phyloP scores from a whole-genome alignment of 371 early-diverging fungal species.

The Quaeritorhiza haematococci region DNA sequence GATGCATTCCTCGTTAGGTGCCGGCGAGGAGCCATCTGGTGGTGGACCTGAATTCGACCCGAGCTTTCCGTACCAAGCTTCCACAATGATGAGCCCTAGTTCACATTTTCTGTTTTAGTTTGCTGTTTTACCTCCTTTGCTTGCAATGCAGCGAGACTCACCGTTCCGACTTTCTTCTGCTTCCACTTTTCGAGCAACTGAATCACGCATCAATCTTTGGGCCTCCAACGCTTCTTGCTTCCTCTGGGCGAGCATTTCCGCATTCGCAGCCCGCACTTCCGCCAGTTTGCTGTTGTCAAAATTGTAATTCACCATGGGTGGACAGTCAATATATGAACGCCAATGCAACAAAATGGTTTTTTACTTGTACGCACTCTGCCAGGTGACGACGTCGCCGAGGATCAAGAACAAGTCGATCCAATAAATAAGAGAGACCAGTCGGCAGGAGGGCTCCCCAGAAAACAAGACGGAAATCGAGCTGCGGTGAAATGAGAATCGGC shows the following conservation, averaged over 20 bases:
- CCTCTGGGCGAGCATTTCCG: slow-evolving; percentile 62
- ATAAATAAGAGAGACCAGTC: slow-evolving; percentile 48
- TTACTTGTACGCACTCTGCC: slow-evolving; percentile 48
- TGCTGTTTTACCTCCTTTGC: slow-evolving; percentile 3
- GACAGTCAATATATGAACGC: background rate
- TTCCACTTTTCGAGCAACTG: slow-evolving; percentile 61
- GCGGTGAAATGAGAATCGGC: slow-evolving; percentile 74
- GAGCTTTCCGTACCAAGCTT: slow-evolving; percentile 83
- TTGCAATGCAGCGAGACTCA: slow-evolving; percentile 19
- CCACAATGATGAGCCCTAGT: slow-evolving; percentile 74
- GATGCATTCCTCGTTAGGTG: slow-evolving; percentile 29
- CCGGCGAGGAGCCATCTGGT: background rate
- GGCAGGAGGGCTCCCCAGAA: slow-evolving; percentile 67
- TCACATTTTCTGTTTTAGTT: background rate
- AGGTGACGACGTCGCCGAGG: slow-evolving; percentile 62
- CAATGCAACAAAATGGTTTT: slow-evolving; percentile 1
- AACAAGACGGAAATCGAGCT: slow-evolving; percentile 63
- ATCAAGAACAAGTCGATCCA: slow-evolving; percentile 64
- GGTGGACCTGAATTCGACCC: slow-evolving; percentile 2
- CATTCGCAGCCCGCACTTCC: slow-evolving; percentile 70
- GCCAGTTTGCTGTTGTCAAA: slow-evolving; percentile 64
- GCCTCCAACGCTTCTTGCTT: slow-evolving; percentile 78
- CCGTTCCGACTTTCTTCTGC: slow-evolving; percentile 64
- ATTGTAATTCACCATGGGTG: background rate
- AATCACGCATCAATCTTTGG: slow-evolving; percentile 61